Percentiles rank a stretch among this genome's conserved stretches.
Conservation (phyloP, 371 early-diverging fungal genomes). For the Thermomucor indicae-seudaticae region DNA sequence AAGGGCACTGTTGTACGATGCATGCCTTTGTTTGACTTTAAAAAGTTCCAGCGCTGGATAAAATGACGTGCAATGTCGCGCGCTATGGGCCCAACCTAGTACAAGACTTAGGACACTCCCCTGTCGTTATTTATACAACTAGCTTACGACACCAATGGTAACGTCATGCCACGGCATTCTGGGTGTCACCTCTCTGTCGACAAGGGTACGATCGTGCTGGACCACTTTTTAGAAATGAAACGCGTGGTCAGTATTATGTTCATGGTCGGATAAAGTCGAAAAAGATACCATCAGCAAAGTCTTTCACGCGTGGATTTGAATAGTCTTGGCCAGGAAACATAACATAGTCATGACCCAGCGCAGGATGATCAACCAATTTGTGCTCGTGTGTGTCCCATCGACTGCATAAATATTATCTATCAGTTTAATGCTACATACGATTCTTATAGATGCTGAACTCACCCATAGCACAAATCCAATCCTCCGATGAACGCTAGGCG, state of each 20-base stretch:
- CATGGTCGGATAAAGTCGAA: too few species aligned
- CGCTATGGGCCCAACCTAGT: conserved; percentile 66
- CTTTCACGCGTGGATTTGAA: conserved; percentile 86
- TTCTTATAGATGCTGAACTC: neutral
- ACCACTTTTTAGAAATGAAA: too few species aligned
- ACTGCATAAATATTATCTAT: conserved; percentile 23
- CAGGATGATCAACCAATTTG: conserved; percentile 61
- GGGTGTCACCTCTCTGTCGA: conserved; percentile 57
- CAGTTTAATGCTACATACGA: neutral
- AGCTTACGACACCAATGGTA: conserved; percentile 55
- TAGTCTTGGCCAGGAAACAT: conserved; percentile 88
- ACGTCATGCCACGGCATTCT: conserved; percentile 98
- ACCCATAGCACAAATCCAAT: conserved; percentile 87
- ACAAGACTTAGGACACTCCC: neutral
- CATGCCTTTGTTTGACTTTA: conserved; percentile 68
- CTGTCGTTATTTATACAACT: neutral
- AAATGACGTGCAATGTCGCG: conserved; percentile 90
- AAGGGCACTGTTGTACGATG: conserved; percentile 62
- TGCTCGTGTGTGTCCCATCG: conserved; percentile 84
- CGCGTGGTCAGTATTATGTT: conserved; percentile 8
- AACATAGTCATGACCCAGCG: conserved; percentile 22
- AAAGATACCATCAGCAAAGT: conserved; percentile 79
- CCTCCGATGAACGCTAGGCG: conserved; percentile 89
- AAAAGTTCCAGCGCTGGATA: conserved; percentile 90
- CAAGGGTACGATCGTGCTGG: conserved; percentile 42